Percentiles rank a stretch among this genome's conserved stretches.
Evolutionary conservation across 1,284 basidiomycete genomes (phyloP).

Genomic region (Fomitopsis schrenkii): DNA sequence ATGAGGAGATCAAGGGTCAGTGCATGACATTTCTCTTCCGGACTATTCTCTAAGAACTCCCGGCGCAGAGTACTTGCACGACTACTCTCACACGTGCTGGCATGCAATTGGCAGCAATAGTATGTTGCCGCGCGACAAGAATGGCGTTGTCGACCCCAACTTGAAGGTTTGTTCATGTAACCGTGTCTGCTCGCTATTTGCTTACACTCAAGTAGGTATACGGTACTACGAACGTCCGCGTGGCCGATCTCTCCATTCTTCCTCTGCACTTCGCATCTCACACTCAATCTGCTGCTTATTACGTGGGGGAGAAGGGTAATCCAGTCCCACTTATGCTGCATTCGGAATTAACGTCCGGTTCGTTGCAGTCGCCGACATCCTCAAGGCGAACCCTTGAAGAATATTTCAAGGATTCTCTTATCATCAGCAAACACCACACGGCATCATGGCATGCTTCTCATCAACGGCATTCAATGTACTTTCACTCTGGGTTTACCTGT

Average conservation of each 20-base stretch:
- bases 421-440: too few relatives aligned
- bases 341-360: too few relatives aligned
- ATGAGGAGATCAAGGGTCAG: conserved; percentile 13
- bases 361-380: too few relatives aligned
- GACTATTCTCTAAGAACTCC: not conserved
- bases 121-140: conserved; percentile 46
- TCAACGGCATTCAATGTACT: too few relatives aligned
- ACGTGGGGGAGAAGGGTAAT: not conserved
- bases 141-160: conserved; percentile 49
- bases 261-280: conserved; percentile 21
- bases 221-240: conserved; percentile 27
- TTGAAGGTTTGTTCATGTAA: conserved; percentile 25
- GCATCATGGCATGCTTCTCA: too few relatives aligned
- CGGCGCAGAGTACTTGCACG: conserved; percentile 13
- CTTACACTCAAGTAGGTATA: not conserved
- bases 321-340: too few relatives aligned
- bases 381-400: too few relatives aligned
- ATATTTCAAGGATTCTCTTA: too few relatives aligned
- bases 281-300: conserved; percentile 24
- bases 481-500: too few relatives aligned
- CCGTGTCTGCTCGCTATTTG: not conserved
- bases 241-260: conserved; percentile 26
- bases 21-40: not conserved
- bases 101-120: conserved; percentile 13
- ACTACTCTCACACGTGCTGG: conserved; percentile 7